Evolutionary conservation across 192 early-diverging fungal genomes (phyloP).

Genomic region (Nowakowskiella sp.): DNA sequence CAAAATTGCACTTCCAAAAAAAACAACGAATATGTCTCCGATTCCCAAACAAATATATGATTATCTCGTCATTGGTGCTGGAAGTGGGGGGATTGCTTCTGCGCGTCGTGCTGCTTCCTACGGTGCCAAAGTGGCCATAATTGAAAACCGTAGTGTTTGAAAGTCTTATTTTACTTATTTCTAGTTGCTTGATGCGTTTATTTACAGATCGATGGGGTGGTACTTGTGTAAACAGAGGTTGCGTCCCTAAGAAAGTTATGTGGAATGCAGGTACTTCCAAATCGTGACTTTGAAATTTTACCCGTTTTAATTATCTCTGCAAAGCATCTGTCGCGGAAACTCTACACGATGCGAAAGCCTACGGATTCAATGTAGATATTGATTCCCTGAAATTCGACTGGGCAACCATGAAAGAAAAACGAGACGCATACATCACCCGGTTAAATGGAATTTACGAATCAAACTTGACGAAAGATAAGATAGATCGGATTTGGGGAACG

Average conservation of each 20-base stretch:
- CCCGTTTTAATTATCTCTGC: not conserved
- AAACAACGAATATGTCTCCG: too few species aligned
- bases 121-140: slow-evolving; percentile 82
- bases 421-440: slow-evolving; percentile 93
- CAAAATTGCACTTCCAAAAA: too few species aligned
- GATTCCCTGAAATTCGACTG: slow-evolving; percentile 59
- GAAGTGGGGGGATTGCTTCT: slow-evolving; percentile 81
- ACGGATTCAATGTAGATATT: slow-evolving; percentile 70
- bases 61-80: slow-evolving; percentile 94
- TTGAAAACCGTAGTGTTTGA: slow-evolving; percentile 52
- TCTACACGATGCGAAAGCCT: slow-evolving; percentile 79
- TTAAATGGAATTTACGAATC: slow-evolving; percentile 93
- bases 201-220: slow-evolving; percentile 39
- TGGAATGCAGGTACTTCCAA: slow-evolving; percentile 82
- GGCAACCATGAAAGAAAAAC: slow-evolving; percentile 74
- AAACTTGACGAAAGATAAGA: slow-evolving; percentile 78
- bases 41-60: too few species aligned
- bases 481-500: slow-evolving; percentile 75
- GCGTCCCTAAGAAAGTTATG: slow-evolving; percentile 72
- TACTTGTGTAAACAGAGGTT: slow-evolving; percentile 78
- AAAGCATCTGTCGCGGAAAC: slow-evolving; percentile 75
- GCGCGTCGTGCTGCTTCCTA: slow-evolving; percentile 87
- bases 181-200: slow-evolving; percentile 10
- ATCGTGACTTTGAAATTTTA: slow-evolving; percentile 1
- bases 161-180: slow-evolving; percentile 3